phyloP scores from a whole-genome alignment of 176 grass and related monocot genomes.

The Pontederia crassipes region DNA sequence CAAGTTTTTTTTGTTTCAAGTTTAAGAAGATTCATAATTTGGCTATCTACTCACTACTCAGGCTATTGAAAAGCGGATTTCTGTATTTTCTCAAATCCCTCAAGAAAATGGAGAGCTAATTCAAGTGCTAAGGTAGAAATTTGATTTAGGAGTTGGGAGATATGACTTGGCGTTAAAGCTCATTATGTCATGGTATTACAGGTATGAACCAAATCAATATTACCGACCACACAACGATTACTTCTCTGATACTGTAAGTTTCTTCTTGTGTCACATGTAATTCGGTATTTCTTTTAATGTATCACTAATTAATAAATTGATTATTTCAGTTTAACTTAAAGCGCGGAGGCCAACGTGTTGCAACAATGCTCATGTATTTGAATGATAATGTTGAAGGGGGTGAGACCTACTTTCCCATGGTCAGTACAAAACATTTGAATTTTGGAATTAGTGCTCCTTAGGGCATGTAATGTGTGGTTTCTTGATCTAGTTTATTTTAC shows the following conservation, averaged over 20 bases:
- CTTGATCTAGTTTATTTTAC: neutral
- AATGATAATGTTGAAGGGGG: conserved; percentile 82
- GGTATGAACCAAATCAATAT: conserved; percentile 77
- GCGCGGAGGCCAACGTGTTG: conserved; percentile 69
- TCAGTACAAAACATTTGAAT: conserved; percentile 10
- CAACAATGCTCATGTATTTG: conserved; percentile 95
- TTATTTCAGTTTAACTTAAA: conserved; percentile 71
- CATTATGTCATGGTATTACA: conserved; percentile 10
- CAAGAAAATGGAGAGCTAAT: conserved; percentile 79
- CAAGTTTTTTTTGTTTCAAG: neutral
- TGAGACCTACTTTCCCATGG: conserved; percentile 74
- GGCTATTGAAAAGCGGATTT: conserved; percentile 78
- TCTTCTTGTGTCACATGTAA: conserved; percentile 2
- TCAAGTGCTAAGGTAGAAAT: conserved; percentile 59
- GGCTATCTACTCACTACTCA: conserved; percentile 19
- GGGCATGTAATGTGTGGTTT: neutral
- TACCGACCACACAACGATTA: conserved; percentile 82
- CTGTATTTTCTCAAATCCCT: conserved; percentile 81
- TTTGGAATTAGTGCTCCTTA: too few species aligned
- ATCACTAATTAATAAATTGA: neutral
- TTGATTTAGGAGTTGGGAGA: neutral
- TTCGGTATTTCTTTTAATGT: neutral
- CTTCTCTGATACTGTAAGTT: conserved; percentile 83
- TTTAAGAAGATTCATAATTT: neutral
- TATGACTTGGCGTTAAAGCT: neutral